Conservation (phyloP, 139 green algal genomes). For the Gonium pectorale region DNA sequence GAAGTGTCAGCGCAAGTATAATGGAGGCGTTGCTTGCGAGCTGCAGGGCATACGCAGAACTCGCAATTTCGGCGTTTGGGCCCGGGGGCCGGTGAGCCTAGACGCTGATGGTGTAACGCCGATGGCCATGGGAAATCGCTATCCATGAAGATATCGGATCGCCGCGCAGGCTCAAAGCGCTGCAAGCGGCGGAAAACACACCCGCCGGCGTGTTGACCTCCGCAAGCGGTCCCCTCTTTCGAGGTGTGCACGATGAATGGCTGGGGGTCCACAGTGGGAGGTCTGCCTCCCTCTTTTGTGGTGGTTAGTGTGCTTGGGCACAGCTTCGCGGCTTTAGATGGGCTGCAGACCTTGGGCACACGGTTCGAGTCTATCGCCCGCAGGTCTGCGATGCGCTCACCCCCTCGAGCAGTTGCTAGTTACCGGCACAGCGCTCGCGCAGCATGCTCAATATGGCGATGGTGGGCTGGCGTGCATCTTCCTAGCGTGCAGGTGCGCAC, state of each 20-base stretch:
- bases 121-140: too few relatives aligned
- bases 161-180: constrained; percentile 25
- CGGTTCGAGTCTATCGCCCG: too few relatives aligned
- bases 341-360: too few relatives aligned
- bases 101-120: too few relatives aligned
- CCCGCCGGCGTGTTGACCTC: constrained; percentile 35
- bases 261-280: too few relatives aligned
- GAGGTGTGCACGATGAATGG: constrained; percentile 14
- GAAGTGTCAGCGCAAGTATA: too few relatives aligned
- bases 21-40: not conserved
- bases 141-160: too few relatives aligned
- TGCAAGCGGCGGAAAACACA: constrained; percentile 10
- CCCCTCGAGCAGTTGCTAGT: constrained; percentile 20
- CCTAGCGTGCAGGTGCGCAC: constrained; percentile 1
- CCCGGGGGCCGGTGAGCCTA: constrained; percentile 12
- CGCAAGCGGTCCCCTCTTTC: constrained; percentile 20
- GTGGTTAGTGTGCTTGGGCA: too few relatives aligned
- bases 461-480: constrained; percentile 19
- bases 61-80: constrained; percentile 25
- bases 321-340: too few relatives aligned
- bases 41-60: not conserved
- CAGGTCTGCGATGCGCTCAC: not conserved
- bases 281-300: too few relatives aligned
- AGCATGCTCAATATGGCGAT: constrained; percentile 37
- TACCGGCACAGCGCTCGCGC: constrained; percentile 26